Conservation (phyloP, 1,284 basidiomycete genomes). For the Cryptococcus depauperatus region DNA sequence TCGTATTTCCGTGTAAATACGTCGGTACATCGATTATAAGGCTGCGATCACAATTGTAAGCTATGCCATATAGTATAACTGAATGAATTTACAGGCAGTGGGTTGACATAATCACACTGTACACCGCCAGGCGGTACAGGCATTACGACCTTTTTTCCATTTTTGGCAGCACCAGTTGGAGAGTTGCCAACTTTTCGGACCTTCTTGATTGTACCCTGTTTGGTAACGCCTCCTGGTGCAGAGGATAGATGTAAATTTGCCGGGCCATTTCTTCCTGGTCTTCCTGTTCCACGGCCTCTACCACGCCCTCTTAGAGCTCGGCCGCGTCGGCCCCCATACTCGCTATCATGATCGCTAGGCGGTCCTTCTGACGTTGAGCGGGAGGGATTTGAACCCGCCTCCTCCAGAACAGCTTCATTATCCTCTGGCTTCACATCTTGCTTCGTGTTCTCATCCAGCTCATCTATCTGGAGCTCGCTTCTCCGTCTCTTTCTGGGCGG, state of each 20-base stretch:
- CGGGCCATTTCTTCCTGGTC: constrained; percentile 3
- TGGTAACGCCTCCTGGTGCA: constrained; percentile 14
- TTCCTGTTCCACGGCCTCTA: constrained; percentile 1
- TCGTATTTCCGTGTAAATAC: constrained; percentile 43
- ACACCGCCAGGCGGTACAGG: constrained; percentile 20
- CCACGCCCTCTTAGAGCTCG: constrained; percentile 1
- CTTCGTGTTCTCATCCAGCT: constrained; percentile 14
- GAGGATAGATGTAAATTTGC: constrained; percentile 5
- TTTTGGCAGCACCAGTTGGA: constrained; percentile 10
- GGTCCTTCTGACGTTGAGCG: constrained; percentile 2
- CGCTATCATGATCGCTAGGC: constrained; percentile 17
- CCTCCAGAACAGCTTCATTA: constrained; percentile 2
- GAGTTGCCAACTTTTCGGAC: constrained; percentile 16
- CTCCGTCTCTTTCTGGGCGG: constrained; percentile 35
- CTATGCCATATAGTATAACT: not conserved
- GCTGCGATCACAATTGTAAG: constrained; percentile 12
- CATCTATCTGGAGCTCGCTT: constrained; percentile 25
- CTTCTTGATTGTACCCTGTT: constrained; percentile 15
- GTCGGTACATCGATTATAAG: constrained; percentile 41
- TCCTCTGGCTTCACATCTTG: constrained; percentile 6
- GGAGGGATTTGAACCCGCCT: constrained; percentile 5
- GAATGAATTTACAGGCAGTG: constrained; percentile 29
- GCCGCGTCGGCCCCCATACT: constrained; percentile 13
- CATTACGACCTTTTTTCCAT: constrained; percentile 7
- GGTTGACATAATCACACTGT: constrained; percentile 42